Percentiles rank a stretch among this genome's conserved stretches.
Evolutionary conservation across 129 eudicot species (phyloP).

Genomic region (Silybum marianum): DNA sequence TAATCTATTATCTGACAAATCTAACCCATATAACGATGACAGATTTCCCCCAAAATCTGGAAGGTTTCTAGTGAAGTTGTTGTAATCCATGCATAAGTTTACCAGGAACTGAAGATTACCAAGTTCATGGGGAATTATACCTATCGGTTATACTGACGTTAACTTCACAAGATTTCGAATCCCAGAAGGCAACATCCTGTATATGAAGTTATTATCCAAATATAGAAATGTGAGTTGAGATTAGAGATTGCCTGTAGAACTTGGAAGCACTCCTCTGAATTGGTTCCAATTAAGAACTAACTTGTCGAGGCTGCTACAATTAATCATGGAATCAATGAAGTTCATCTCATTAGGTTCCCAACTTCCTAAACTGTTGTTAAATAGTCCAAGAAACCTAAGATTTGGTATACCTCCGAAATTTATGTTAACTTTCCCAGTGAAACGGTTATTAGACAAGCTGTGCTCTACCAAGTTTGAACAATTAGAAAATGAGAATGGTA

Average conservation of each 20-base stretch:
- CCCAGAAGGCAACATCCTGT: constrained; percentile 23
- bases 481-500: constrained; percentile 43
- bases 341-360: constrained; percentile 32
- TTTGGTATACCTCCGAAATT: constrained; percentile 15
- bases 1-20: constrained; percentile 19
- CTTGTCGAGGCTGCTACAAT: constrained; percentile 23
- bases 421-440: constrained; percentile 38
- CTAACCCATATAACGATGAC: not conserved
- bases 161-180: constrained; percentile 31
- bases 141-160: constrained; percentile 20
- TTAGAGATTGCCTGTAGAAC: constrained; percentile 40
- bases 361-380: constrained; percentile 33
- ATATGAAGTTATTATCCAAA: not conserved
- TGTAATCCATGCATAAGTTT: not conserved
- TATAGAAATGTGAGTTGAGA: constrained; percentile 10
- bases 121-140: constrained; percentile 39
- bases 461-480: constrained; percentile 31
- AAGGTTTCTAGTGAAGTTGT: constrained; percentile 35
- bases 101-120: constrained; percentile 29
- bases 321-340: constrained; percentile 38
- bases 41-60: constrained; percentile 37
- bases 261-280: constrained; percentile 42
- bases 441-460: not conserved
- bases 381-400: constrained; percentile 12
- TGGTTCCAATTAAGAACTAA: constrained; percentile 19